Evolutionary conservation across 208 protist species (phyloP), one percentile per base, ranked within the genome.

Genomic region (Trypanosomatidae sp.): DNA sequence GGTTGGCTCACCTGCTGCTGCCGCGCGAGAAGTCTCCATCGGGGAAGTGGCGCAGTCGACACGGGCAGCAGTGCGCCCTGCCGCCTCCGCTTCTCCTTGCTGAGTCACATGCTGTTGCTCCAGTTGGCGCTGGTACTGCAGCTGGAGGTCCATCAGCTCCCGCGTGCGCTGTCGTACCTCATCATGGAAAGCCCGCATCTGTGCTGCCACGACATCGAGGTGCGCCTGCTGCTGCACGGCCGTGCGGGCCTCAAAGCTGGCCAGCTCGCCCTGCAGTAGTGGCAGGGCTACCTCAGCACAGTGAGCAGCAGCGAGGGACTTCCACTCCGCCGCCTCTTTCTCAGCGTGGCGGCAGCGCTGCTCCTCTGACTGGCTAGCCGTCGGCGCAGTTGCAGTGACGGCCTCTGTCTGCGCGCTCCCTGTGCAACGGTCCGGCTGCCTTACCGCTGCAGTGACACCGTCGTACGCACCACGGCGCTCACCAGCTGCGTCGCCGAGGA

Each of bases 261-360:
- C 75, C n/a, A 80, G 50, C 36, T 80, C 75, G 36, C 47, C 47
- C 25, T 80, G 75, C 55, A 80, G 19, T 62, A 74, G 56, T 7
- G 69, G 75, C 15, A 75, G 46, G 1, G 70, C 65, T 28, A 72
- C 69, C 62, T 80, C 75, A 9, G 60, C 74, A 41, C 62, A 70
- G 67, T 69, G 73, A 44, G 68, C 67, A 30, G 67, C 68, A 30
- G 68, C 62, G 53, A 62, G 46, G 22, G 41, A 5, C 17, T 25
- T 28, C 22, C 62, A 15, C 41, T n/a, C 60, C 33, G 49, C 68
- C 30, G 13, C 49, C 30, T 73, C 67, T 55, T 49, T n/a, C 9
- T 68, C 17, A 15, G 12, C 17, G 22, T 66, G 43, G 25, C 3
- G 53, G 33, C 39, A 3, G 43, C 73, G 19, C 69, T 13, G 25